Evolutionary conservation across 2,329 filamentous ascomycete species (phyloP).

Genomic region (Penicillium sclerotigenum): DNA sequence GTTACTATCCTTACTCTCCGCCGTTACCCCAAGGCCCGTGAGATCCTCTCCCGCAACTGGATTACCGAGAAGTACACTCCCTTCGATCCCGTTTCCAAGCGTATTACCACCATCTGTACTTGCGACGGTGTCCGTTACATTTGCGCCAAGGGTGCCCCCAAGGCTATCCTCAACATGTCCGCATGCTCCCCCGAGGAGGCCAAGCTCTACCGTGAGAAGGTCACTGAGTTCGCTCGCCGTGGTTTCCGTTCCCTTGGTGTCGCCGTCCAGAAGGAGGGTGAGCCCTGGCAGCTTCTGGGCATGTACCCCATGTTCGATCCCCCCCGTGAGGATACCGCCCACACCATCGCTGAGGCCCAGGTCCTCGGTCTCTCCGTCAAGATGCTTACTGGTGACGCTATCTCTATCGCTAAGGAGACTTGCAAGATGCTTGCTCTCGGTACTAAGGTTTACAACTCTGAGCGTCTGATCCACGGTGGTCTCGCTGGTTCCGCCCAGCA

Average conservation of each 20-base stretch:
- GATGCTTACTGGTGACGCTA: conserved; percentile 79
- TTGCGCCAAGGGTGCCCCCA: conserved; percentile 74
- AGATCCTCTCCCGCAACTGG: conserved; percentile 73
- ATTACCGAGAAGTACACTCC: conserved; percentile 70
- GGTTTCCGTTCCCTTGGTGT: conserved; percentile 79
- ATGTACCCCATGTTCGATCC: conserved; percentile 80
- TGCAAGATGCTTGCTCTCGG: conserved; percentile 78
- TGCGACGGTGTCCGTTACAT: conserved; percentile 68
- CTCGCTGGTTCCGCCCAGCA: conserved; percentile 69
- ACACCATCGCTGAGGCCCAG: conserved; percentile 73
- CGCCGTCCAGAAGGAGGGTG: conserved; percentile 72
- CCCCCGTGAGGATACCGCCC: conserved; percentile 72
- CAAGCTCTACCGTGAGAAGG: conserved; percentile 68
- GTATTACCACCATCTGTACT: conserved; percentile 67
- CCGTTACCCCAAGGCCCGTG: conserved; percentile 72
- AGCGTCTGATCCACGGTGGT: conserved; percentile 73
- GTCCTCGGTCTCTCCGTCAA: conserved; percentile 74
- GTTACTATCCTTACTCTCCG: conserved; percentile 73
- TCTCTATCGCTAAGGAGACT: conserved; percentile 76
- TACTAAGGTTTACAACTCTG: conserved; percentile 78
- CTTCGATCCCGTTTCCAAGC: conserved; percentile 75
- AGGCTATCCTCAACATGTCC: conserved; percentile 68
- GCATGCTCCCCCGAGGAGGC: conserved; percentile 64
- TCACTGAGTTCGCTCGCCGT: conserved; percentile 71
- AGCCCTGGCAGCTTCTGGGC: conserved; percentile 69